These are phyloP conservation scores for Anthostomella pinea DNA, from an alignment of 2,329 filamentous ascomycete species.

Conservation along the genomic window DNA sequence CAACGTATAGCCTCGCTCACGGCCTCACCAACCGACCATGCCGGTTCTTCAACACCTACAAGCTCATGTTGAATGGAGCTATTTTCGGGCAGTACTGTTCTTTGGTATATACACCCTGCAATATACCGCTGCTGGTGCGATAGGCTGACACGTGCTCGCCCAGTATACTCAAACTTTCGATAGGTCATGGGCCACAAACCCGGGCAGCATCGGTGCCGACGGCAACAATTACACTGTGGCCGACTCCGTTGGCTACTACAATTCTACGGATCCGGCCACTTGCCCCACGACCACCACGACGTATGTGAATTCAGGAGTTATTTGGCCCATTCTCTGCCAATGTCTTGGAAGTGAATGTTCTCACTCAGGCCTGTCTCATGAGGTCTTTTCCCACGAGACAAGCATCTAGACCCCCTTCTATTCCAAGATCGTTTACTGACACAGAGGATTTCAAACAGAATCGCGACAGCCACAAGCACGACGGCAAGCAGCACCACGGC, in stretches of 20 bases:
- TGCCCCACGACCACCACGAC: background rate
- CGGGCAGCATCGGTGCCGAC: background rate
- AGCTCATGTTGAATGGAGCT: background rate
- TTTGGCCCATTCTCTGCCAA: too few species aligned
- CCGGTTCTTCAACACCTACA: conserved; percentile 6
- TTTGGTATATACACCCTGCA: conserved; percentile 1
- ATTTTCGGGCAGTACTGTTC: conserved; percentile 2
- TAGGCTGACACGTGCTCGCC: background rate
- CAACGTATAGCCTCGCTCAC: background rate
- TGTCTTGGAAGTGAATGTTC: too few species aligned
- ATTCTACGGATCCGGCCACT: background rate
- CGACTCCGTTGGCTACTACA: conserved; percentile 2
- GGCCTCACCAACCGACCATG: background rate
- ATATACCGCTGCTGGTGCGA: background rate
- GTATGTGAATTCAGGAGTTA: too few species aligned
- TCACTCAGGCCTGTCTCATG: too few species aligned
- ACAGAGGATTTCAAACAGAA: too few species aligned
- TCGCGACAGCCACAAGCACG: too few species aligned
- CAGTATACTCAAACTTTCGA: conserved; percentile 5
- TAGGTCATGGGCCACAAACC: conserved; percentile 1
- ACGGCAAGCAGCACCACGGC: too few species aligned
- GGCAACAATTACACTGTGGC: background rate
- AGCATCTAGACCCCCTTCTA: too few species aligned
- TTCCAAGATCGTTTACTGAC: too few species aligned
- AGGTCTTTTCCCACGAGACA: too few species aligned